Base-by-base conservation (phyloP, 345 rosid genomes). In the Gossypium bickii region DNA sequence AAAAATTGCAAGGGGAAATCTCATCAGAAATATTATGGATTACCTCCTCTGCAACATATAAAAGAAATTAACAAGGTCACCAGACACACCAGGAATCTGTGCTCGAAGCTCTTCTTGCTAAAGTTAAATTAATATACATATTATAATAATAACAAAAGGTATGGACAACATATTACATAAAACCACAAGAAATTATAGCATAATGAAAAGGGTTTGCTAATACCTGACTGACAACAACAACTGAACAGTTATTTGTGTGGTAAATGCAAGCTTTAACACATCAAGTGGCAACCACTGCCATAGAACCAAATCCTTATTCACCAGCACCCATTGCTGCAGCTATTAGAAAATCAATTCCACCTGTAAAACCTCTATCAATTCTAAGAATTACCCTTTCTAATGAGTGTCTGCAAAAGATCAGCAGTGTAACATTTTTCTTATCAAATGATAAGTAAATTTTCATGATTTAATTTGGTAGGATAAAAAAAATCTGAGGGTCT, bases 261-360 rank as follows among this genome's bases (percentile, higher is more conserved):
- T 97, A 95, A 82, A 93, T 95, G 78, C 99, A 98, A 67, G 99
- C 99, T 97, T 91, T 94, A 74, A 95, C 90, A 83, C 98, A 95
- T 81, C 99, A 98, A 61, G 99, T 95, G 78, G 99, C 99, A 87
- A 95, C 91, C 99, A 95, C 91, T 75, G 99, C 97, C 69, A 95
- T 83, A 72, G 98, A 93, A 81, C 99, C 98, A 87, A 95, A 95
- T 44, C 99, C 99, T 81, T 89, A 91, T 79, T 95, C 99, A 78
- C 93, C 97, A 64, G 98, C 98, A 6, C 99, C 99, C 97, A 95
- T 88, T 76, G 86, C 89, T 44, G 97, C 97, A 77, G 97, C 86
- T 94, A 95, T 93, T 80, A 95, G 79, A 79, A 95, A 96, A 86
- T 95, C 99, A 73, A 93, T 89, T 71, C 99, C 99, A 67, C 98